phyloP scores from a whole-genome alignment of 345 rosid genomes.

The Pistacia vera region DNA sequence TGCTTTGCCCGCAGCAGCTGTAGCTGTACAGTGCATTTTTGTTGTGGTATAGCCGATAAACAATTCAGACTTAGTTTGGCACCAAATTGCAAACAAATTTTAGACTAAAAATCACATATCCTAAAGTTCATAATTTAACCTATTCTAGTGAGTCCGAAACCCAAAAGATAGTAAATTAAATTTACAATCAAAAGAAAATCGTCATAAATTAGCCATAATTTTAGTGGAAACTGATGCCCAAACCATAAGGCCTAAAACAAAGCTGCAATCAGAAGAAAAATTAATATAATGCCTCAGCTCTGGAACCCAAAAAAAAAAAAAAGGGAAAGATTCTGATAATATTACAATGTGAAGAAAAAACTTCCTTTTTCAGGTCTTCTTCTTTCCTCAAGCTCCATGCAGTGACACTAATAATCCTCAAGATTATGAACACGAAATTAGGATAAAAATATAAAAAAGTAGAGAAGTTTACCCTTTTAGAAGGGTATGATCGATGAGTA shows the following conservation, averaged over 20 bases:
- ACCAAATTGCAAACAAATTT: not conserved
- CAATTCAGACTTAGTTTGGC: not conserved
- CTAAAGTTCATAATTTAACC: not conserved
- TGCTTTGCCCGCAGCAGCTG: not conserved
- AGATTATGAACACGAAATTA: too few relatives aligned
- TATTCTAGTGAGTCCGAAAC: not conserved
- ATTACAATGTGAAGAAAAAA: conserved; percentile 28
- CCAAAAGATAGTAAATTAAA: not conserved
- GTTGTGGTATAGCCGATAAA: not conserved
- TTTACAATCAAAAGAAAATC: not conserved
- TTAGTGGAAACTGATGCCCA: too few relatives aligned
- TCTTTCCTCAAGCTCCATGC: too few relatives aligned
- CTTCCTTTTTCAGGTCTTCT: not conserved
- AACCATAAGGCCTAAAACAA: not conserved
- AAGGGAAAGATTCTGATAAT: not conserved
- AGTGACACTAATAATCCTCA: too few relatives aligned
- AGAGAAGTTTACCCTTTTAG: conserved; percentile 52
- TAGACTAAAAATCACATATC: not conserved
- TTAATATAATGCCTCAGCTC: not conserved
- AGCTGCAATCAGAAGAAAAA: not conserved
- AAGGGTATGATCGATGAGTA: conserved; percentile 49
- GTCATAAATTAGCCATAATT: not conserved
- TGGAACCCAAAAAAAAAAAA: not conserved
- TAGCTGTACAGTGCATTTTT: not conserved
- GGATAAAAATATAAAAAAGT: too few relatives aligned